These are phyloP conservation scores for Aureobasidium sp. DNA, from an alignment of 2,329 filamentous ascomycete genomes.

Conservation along the genomic window DNA sequence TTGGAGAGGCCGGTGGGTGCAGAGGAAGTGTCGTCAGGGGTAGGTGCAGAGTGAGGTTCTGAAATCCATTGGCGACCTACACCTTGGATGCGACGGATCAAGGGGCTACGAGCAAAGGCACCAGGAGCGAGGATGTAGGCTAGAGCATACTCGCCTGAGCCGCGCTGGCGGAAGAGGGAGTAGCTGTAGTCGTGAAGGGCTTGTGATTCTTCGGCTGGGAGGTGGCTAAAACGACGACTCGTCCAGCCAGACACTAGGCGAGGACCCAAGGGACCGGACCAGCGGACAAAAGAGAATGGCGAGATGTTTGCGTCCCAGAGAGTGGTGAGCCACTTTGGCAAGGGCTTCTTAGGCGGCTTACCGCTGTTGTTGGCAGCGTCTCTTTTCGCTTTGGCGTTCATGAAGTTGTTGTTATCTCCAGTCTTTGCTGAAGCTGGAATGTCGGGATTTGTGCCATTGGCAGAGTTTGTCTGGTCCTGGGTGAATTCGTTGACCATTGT, in stretches of 20 bases:
- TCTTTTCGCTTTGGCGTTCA: conserved; percentile 41
- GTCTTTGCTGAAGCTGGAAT: conserved; percentile 14
- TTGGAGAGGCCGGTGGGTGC: conserved; percentile 15
- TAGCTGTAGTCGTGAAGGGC: conserved; percentile 91
- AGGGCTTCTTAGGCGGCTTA: conserved; percentile 48
- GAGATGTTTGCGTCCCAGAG: conserved; percentile 97
- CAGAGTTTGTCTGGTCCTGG: conserved; percentile 58
- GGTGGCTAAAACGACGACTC: conserved; percentile 80
- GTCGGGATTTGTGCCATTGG: conserved; percentile 25
- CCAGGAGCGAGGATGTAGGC: conserved; percentile 90
- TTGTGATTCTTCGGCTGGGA: conserved; percentile 71
- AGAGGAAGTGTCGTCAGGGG: conserved; percentile 23
- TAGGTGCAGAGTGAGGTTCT: conserved; percentile 24
- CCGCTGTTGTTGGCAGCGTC: conserved; percentile 26
- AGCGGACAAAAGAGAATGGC: conserved; percentile 83
- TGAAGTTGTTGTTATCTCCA: conserved; percentile 48
- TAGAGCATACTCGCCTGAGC: conserved; percentile 88
- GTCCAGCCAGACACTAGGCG: conserved; percentile 94
- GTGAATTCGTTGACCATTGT: conserved; percentile 71
- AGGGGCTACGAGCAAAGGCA: conserved; percentile 78
- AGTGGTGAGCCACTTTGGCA: conserved; percentile 83
- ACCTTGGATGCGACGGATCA: conserved; percentile 79
- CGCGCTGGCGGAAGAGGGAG: conserved; percentile 83
- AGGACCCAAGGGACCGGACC: conserved; percentile 82
- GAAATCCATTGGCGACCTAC: conserved; percentile 65